Evolutionary conservation across 768 basidiomycete species (phyloP).

Genomic region (Xerocomus spinulosus): DNA sequence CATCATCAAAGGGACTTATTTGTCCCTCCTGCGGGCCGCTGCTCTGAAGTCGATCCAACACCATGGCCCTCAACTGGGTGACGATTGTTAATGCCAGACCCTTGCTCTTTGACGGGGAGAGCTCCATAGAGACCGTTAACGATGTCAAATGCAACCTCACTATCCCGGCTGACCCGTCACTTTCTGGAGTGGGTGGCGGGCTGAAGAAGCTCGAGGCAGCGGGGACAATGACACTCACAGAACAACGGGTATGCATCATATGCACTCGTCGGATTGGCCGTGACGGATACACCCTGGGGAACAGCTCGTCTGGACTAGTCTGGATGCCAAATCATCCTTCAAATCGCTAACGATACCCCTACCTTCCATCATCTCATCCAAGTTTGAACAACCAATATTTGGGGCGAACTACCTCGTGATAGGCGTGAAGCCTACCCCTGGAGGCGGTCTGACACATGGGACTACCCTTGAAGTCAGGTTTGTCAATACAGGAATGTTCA

Average conservation of each 20-base stretch:
- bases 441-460: constrained; percentile 62
- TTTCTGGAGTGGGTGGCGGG: constrained; percentile 51
- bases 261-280: not conserved
- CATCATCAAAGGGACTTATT: no score
- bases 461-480: constrained; percentile 66
- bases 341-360: constrained; percentile 54
- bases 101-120: constrained; percentile 61
- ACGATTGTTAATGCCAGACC: constrained; percentile 57
- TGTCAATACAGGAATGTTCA: constrained; percentile 63
- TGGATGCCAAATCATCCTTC: constrained; percentile 32
- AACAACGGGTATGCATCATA: constrained; percentile 55
- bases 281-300: constrained; percentile 5
- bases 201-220: constrained; percentile 52
- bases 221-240: constrained; percentile 63
- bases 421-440: constrained; percentile 60
- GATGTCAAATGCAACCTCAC: constrained; percentile 56
- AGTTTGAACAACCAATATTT: constrained; percentile 74
- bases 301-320: constrained; percentile 61
- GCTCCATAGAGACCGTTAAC: constrained; percentile 51
- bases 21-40: no score
- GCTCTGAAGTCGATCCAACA: not conserved
- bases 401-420: constrained; percentile 63
- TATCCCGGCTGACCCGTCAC: constrained; percentile 50
- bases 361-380: constrained; percentile 58
- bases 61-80: constrained; percentile 78